Base-by-base conservation (phyloP, 2,329 filamentous ascomycete genomes). In the Colletotrichum orbiculare region DNA sequence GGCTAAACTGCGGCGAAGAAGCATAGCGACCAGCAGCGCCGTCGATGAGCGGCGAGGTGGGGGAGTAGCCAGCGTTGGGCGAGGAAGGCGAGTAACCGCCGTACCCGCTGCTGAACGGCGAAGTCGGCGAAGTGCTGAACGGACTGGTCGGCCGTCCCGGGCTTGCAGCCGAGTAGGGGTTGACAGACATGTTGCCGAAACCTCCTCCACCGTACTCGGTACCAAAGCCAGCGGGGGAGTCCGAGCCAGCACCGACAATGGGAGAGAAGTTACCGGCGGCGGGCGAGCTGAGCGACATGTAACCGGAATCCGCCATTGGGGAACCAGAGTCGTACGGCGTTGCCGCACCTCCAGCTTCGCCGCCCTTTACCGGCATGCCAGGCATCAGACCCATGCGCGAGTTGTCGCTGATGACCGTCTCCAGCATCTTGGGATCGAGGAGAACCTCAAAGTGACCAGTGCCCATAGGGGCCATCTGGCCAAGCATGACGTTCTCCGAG, bases 401-500 rank as follows among this genome's bases (percentile, higher is more conserved):
- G 77, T 97, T 97, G 79, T 97, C 94, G 54, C 93, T 94, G 64
- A 97, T 94, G 73, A 97, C 93, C 15, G 94, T 97, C 77, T 96
- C 93, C 47, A 98, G 87, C 93, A 99, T 97, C 79, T 92, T 92
- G 69, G 94, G 94, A 75, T 99, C 96, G 70, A 99, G 86, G 71
- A 94, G 89, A 58, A 98, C 89, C 69, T 99, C 94, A 73, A 99
- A 95, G 78, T 97, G 94, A 69, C 96, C 96, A 63, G 96, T 99
- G 68, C 96, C 96, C 86, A 97, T 95, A 37, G 96, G 96, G 6
- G 96, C 96, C 80, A 98, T 88, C 81, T 99, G 96, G 68, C 96
- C 96, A 68, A 99, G 87, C 88, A 99, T 99, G 75, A 99, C 91
- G 81, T 99, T 99, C 81, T 99, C 96, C 13, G 96, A 98, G 54